Conservation (phyloP, 2,329 filamentous ascomycete species). For the Simplicillium aogashimaense region DNA sequence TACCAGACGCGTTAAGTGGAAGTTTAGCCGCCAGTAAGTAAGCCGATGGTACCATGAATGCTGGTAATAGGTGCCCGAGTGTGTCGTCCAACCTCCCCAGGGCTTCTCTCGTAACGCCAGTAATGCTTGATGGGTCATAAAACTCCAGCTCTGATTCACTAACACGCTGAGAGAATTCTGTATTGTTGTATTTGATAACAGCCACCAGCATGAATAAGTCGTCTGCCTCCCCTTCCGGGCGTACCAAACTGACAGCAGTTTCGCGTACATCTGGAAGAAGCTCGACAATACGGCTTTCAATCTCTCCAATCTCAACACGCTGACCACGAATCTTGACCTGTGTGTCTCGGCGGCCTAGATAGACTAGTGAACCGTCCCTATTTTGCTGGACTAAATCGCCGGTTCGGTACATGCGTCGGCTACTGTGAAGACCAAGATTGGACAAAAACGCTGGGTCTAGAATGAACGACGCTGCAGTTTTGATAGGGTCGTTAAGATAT, state of each 20-base stretch:
- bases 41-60: background rate
- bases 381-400: background rate
- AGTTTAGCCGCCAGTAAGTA: background rate
- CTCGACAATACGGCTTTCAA: constrained; percentile 2
- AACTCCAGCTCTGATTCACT: no score
- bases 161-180: no score
- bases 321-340: constrained; percentile 9
- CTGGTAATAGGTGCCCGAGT: background rate
- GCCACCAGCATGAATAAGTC: no score
- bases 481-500: background rate
- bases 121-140: no score
- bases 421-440: no score
- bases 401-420: background rate
- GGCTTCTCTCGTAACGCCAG: no score
- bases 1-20: constrained; percentile 1
- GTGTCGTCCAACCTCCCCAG: background rate
- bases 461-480: background rate
- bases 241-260: no score
- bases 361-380: constrained; percentile 5
- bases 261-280: no score
- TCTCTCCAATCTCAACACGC: constrained; percentile 7
- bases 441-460: background rate
- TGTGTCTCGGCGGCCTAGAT: constrained; percentile 4
- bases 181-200: no score
- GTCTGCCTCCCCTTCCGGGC: no score